These are phyloP conservation scores for Xylaria digitata DNA, from an alignment of 2,329 filamentous ascomycete genomes.

Conservation along the genomic window DNA sequence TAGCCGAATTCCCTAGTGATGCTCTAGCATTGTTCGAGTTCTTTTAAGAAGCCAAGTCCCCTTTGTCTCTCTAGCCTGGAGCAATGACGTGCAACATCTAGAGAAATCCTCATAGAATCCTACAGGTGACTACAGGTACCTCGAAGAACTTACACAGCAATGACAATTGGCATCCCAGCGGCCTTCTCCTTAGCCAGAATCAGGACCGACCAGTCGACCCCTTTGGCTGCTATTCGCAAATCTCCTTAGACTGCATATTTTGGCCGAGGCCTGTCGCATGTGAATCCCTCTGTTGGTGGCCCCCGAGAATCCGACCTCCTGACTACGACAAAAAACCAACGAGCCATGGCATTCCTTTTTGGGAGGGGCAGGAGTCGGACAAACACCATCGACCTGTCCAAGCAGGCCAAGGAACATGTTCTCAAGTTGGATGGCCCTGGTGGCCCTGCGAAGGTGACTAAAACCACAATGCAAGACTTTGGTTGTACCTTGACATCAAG, in stretches of 20 bases:
- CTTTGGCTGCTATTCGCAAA: constrained; percentile 9
- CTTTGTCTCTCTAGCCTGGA: constrained; percentile 23
- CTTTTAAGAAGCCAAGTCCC: constrained; percentile 15
- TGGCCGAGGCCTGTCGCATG: constrained; percentile 25
- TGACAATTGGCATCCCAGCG: constrained; percentile 24
- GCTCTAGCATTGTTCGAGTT: constrained; percentile 6
- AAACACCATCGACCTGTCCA: constrained; percentile 64
- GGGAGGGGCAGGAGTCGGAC: constrained; percentile 64
- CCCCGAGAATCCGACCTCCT: constrained; percentile 9
- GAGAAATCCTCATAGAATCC: constrained; percentile 20
- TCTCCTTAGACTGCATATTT: constrained; percentile 8
- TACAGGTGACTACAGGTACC: background rate
- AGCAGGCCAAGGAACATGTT: constrained; percentile 67
- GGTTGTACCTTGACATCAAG: constrained; percentile 24
- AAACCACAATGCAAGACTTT: constrained; percentile 21
- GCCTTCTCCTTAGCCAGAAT: constrained; percentile 14
- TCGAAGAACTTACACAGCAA: constrained; percentile 10
- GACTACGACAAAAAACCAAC: background rate
- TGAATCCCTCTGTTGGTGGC: background rate
- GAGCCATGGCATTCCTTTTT: constrained; percentile 66
- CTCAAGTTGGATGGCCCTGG: constrained; percentile 64
- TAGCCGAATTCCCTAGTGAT: constrained; percentile 18
- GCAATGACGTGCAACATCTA: constrained; percentile 27
- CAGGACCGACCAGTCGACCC: constrained; percentile 5
- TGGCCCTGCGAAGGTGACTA: constrained; percentile 59